Evolutionary conservation across 2,329 filamentous ascomycete species (phyloP).

Genomic region (Aureobasidium sp.): DNA sequence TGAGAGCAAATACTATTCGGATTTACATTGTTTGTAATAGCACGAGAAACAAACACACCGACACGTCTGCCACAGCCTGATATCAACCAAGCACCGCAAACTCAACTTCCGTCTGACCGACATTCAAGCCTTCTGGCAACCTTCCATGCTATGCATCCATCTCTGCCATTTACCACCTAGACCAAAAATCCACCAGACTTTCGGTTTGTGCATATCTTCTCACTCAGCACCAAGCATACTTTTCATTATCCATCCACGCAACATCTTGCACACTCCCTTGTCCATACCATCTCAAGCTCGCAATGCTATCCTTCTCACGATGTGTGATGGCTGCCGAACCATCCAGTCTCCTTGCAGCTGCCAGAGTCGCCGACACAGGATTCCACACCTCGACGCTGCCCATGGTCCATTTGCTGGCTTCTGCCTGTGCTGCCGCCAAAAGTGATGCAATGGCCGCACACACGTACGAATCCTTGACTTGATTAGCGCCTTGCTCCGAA

Average conservation of each 20-base stretch:
- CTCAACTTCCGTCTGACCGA: no score
- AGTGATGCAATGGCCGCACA: conserved; percentile 55
- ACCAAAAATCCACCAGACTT: no score
- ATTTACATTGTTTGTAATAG: no score
- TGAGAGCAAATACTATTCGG: no score
- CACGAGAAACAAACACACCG: no score
- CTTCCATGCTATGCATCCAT: no score
- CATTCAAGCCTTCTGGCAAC: no score
- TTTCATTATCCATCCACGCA: conserved; percentile 70
- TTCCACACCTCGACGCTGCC: conserved; percentile 76
- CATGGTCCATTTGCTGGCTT: conserved; percentile 67
- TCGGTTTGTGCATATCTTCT: not conserved
- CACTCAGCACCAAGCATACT: conserved; percentile 65
- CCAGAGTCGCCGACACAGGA: conserved; percentile 49
- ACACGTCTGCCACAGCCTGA: no score
- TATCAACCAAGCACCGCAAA: no score
- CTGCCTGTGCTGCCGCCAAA: conserved; percentile 57
- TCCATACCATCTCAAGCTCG: conserved; percentile 66
- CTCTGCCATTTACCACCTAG: no score
- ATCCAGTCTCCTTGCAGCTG: conserved; percentile 41
- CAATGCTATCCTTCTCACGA: conserved; percentile 60
- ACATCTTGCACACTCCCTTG: conserved; percentile 44
- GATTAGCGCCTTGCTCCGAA: conserved; percentile 20
- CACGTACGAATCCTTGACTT: conserved; percentile 19
- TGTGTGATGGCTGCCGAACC: conserved; percentile 44